Evolutionary conservation across 495 filamentous ascomycete genomes (phyloP), one percentile per base, ranked within the genome.

Genomic region (Podospora pseudopauciseta): DNA sequence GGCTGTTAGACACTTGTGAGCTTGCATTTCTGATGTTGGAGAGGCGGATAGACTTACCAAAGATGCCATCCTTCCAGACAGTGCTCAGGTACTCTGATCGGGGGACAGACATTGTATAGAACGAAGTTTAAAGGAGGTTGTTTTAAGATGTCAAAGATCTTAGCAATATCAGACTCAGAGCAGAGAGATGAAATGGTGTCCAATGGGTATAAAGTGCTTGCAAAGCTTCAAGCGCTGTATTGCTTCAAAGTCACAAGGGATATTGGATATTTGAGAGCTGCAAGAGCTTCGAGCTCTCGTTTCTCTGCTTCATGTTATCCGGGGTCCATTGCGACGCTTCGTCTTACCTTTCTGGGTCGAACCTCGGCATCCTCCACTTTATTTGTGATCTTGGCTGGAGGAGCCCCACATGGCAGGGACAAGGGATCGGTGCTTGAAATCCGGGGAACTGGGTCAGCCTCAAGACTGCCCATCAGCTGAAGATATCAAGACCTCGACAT

Each of bases 61-160:
- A 97, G 63, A 96, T 88, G 67, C 89, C 91, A 81, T 94, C 89
- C 67, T 86, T 90, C 93, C 93, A 97, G 70, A 89, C 85, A 60
- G 87, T 80, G 77, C 91, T 94, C 62, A 97, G 74, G 71, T 93
- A 96, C 59, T 92, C 86, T 39, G 85, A 86, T 74, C 87, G 88
- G 26, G 87, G 81, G 62, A 93, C 75, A 30, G 91, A 80, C 92
- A 92, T 92, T 11, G 34, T 68, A 44, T 18, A 27, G 56, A 59
- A 5, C 20, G 26, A 18, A 20, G 39, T 11, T 49, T 23, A 23
- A 32, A 7, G 39, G 39, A 49, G 39, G 39, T 49, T 11, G 39
- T 49, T 49, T 16, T 2, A 16, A 49, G 5, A 9, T 13, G 39
- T 11, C 39, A 16, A 13, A 13, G 39, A 2, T 49, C 39, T 49